Evolutionary conservation across 192 early-diverging fungal genomes (phyloP), one percentile per base, ranked within the genome.

Genomic region (Coemansia sp.): DNA sequence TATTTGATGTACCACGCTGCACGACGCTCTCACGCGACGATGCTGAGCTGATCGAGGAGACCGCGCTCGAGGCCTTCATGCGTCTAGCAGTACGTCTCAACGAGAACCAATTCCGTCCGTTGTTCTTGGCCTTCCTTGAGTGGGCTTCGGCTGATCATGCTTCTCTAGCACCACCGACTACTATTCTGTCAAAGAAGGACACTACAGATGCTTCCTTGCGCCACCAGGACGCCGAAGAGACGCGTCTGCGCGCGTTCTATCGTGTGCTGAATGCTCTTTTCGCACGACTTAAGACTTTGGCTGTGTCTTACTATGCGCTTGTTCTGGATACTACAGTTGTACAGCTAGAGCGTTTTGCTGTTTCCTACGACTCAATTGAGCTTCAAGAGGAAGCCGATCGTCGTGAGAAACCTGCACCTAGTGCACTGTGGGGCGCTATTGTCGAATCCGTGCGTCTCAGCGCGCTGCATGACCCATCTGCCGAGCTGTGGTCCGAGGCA

Each of bases 61-160:
- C 84, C 0, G 78, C 89, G 30, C 85, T 96, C 22, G 76, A 82
- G 14, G 85, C 92, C 5, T 93, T 97, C 65, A 76, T 93, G 80
- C 83, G 88, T 55, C 65, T 96, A 49, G 87, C 93, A 0, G 85
- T 96, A 85, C 94, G 93, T 71, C 81, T 98, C 65, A 99, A 94
- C 78, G 97, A 97, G 69, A 90, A 88, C 16, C 75, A 93, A 47
- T 99, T 99, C 91, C 92, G 91, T 65, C 95, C 95, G 8, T 56
- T 97, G 71, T 97, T 93, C 86, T 78, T 94, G 58, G 91, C 92
- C 70, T 73, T 93, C 47, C 81, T 93, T 27, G 74, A 82, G 38
- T 82, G 74, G 81, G 71, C 69, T 7, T 70, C 65, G 14, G 58
- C 62, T 5, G 72, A 64, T 10, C 22, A 44, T 14, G 31, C 28